Base-by-base conservation (phyloP, 352 stramenopile genomes). In the Globisporangium radiosum region DNA sequence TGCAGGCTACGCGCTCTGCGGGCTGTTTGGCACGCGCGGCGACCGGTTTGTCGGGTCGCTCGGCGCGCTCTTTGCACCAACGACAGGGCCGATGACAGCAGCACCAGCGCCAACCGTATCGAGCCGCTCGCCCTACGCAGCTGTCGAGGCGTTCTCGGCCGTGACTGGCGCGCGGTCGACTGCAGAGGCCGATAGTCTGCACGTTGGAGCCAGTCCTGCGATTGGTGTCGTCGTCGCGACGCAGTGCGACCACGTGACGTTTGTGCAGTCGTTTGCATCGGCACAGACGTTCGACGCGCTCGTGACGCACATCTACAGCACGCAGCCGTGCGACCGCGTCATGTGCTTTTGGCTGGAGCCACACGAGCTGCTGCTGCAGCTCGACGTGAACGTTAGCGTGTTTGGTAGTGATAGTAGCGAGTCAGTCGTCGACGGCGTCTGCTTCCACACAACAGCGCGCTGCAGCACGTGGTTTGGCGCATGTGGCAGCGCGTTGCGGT, bases 401-500 rank as follows among this genome's bases (percentile, higher is more conserved):
- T 44, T 65, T 10, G 40, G 19, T 14, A 51, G 50, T 33, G 37
- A 25, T 25, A 25, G 19, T 25, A 25, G 19, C 19, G 19, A 25
- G 19, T 25, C 19, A 25, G 19, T 66, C 15, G 65, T 89, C 40
- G 66, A 80, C n/a, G 79, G 79, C 0, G 33, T 89, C 36, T 89
- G 79, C 54, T 75, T 89, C 56, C 76, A 89, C 63, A 86, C 79
- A 1, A 78, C 75, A 0, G 64, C 52, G 37, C 71, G 66, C 0
- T 85, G 79, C 60, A 86, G 75, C 52, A 72, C 72, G 9, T 89
- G 79, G 79, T 75, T 83, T 55, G 79, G 76, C 8, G 56, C 50
- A 0, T 84, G 71, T 40, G 52, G 56, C n/a, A 63, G 74, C 19
- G 19, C 19, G 19, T 25, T 25, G 19, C 19, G 19, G 19, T 25